phyloP scores from a whole-genome alignment of 495 filamentous ascomycete species.

The Penicillium paradoxum region DNA sequence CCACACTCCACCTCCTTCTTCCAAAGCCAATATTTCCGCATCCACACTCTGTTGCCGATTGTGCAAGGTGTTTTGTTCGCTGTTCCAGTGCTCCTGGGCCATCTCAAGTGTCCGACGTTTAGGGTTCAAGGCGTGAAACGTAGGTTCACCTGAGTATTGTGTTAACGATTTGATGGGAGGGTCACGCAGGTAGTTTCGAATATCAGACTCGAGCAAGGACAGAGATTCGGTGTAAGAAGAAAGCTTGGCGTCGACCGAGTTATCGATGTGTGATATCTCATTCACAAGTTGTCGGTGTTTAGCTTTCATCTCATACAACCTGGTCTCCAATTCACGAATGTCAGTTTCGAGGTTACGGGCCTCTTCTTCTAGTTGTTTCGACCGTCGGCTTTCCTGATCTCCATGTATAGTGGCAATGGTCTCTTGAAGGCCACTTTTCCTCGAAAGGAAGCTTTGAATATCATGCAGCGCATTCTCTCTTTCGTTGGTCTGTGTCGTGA shows the following conservation, averaged over 20 bases:
- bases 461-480: conserved; percentile 55
- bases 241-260: conserved; percentile 56
- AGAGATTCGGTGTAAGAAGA: conserved; percentile 54
- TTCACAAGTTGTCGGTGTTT: conserved; percentile 55
- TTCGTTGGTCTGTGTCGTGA: conserved; percentile 52
- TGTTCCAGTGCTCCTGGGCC: conserved; percentile 70
- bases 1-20: conserved; percentile 81
- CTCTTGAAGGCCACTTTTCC: conserved; percentile 42
- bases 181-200: conserved; percentile 37
- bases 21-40: conserved; percentile 68
- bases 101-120: conserved; percentile 71
- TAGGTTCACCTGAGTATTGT: conserved; percentile 20
- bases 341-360: conserved; percentile 50
- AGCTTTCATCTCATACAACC: conserved; percentile 62
- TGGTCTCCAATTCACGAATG: conserved; percentile 59
- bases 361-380: conserved; percentile 47
- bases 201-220: conserved; percentile 50
- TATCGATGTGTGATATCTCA: conserved; percentile 59
- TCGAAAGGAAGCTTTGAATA: conserved; percentile 56
- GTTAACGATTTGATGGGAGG: conserved; percentile 44
- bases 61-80: conserved; percentile 55
- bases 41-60: conserved; percentile 56
- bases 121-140: conserved; percentile 53
- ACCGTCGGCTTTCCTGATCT: conserved; percentile 32
- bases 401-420: conserved; percentile 40